Percentiles rank a stretch among this genome's conserved stretches.
Evolutionary conservation across 163 green algal species (phyloP).

Genomic region (Smithsoniella earleae): DNA sequence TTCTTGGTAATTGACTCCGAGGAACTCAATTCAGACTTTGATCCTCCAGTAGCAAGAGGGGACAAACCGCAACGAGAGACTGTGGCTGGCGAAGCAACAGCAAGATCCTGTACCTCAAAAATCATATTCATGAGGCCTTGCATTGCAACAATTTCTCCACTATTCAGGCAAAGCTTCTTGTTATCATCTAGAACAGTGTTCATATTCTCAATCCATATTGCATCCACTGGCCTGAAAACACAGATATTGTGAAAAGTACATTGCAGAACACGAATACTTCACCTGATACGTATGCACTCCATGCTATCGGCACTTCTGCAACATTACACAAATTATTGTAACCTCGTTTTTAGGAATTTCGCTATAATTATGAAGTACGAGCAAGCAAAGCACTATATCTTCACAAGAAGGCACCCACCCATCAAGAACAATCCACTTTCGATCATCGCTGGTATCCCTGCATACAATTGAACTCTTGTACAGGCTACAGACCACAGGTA

Average conservation of each 20-base stretch:
- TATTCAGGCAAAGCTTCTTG: constrained; percentile 66
- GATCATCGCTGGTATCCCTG: constrained; percentile 47
- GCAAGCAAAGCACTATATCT: too few relatives aligned
- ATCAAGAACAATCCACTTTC: constrained; percentile 65
- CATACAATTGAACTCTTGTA: not conserved
- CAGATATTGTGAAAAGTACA: not conserved
- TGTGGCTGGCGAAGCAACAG: constrained; percentile 56
- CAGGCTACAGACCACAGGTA: not conserved
- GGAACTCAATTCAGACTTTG: too few relatives aligned
- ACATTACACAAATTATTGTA: too few relatives aligned
- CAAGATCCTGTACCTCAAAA: constrained; percentile 63
- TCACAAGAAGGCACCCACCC: constrained; percentile 34
- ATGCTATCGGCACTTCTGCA: too few relatives aligned
- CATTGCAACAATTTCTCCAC: constrained; percentile 56
- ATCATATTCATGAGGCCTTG: constrained; percentile 69
- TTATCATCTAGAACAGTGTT: constrained; percentile 69
- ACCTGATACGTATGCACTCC: too few relatives aligned
- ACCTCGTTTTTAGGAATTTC: too few relatives aligned
- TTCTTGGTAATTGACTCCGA: too few relatives aligned
- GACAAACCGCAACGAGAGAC: constrained; percentile 51
- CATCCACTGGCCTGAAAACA: constrained; percentile 46
- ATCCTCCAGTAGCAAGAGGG: too few relatives aligned
- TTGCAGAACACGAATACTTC: too few relatives aligned
- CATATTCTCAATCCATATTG: constrained; percentile 68
- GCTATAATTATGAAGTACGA: too few relatives aligned